Evolutionary conservation across 371 early-diverging fungal genomes (phyloP).

Genomic region (Mucor racemosus): DNA sequence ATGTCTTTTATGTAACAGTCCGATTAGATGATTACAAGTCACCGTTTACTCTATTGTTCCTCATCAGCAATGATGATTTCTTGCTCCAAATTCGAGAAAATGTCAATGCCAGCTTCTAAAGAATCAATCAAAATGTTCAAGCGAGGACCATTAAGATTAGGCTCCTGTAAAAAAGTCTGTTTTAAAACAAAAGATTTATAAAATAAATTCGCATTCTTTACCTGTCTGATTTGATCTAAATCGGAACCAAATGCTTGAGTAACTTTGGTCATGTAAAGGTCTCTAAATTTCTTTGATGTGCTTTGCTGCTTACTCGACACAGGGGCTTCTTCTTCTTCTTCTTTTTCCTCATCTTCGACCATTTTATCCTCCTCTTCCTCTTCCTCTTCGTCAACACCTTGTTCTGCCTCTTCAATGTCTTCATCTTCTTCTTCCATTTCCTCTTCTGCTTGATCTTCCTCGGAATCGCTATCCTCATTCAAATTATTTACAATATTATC

Average conservation of each 20-base stretch:
- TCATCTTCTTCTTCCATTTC: conserved; percentile 22
- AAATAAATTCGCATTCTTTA: conserved; percentile 3
- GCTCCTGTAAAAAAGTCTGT: conserved; percentile 33
- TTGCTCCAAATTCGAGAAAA: conserved; percentile 46
- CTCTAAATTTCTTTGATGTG: conserved; percentile 36
- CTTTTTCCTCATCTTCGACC: conserved; percentile 16
- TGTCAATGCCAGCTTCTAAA: conserved; percentile 52
- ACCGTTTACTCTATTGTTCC: conserved; percentile 3
- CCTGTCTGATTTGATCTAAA: conserved; percentile 53
- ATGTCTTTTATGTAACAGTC: conserved; percentile 10
- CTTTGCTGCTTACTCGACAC: conserved; percentile 19
- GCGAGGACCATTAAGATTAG: conserved; percentile 38
- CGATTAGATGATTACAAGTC: conserved; percentile 2
- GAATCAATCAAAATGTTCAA: conserved; percentile 50
- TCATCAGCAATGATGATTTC: conserved; percentile 45
- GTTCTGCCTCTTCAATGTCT: conserved; percentile 35
- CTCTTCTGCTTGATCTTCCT: conserved; percentile 27
- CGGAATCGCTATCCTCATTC: conserved; percentile 18
- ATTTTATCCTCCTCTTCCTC: conserved; percentile 11
- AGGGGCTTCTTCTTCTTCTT: conserved; percentile 16
- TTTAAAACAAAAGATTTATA: not conserved
- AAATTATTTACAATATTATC: conserved; percentile 37
- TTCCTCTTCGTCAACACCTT: conserved; percentile 21
- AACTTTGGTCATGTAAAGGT: conserved; percentile 46
- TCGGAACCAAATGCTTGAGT: conserved; percentile 54